phyloP scores from a whole-genome alignment of 306 rosid genomes.

The Prunus fruticosa region DNA sequence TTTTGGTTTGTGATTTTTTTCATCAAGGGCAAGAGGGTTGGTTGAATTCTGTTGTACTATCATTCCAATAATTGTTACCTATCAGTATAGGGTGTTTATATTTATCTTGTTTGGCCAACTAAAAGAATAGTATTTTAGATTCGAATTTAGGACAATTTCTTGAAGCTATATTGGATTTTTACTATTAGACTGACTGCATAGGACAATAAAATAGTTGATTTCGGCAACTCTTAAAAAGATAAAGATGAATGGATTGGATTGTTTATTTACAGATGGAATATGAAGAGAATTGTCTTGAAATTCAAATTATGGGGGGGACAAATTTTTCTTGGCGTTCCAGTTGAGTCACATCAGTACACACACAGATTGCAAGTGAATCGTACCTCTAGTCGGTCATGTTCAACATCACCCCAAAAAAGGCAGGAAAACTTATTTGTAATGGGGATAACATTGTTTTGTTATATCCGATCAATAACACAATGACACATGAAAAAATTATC shows the following conservation, averaged over 20 bases:
- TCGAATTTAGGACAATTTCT: not conserved
- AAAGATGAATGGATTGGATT: too few relatives aligned
- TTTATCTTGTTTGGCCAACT: not conserved
- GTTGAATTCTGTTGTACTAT: not conserved
- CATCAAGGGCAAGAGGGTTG: too few relatives aligned
- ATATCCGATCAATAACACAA: too few relatives aligned
- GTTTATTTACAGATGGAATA: not conserved
- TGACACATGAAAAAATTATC: not conserved
- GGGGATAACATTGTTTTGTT: too few relatives aligned
- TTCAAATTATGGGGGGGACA: not conserved
- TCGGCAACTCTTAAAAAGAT: too few relatives aligned
- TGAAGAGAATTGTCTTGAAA: not conserved
- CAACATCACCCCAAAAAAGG: not conserved
- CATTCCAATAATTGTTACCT: not conserved
- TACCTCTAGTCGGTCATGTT: not conserved
- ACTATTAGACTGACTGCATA: not conserved
- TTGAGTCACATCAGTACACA: not conserved
- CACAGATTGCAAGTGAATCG: not conserved
- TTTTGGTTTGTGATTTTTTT: too few relatives aligned
- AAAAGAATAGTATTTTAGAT: not conserved
- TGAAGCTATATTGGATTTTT: not conserved
- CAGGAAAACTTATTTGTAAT: not conserved
- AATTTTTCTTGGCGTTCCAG: not conserved
- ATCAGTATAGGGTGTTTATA: not conserved
- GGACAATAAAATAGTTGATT: too few relatives aligned